phyloP scores from a whole-genome alignment of 257 asterid species.

The Solanum bukasovii region DNA sequence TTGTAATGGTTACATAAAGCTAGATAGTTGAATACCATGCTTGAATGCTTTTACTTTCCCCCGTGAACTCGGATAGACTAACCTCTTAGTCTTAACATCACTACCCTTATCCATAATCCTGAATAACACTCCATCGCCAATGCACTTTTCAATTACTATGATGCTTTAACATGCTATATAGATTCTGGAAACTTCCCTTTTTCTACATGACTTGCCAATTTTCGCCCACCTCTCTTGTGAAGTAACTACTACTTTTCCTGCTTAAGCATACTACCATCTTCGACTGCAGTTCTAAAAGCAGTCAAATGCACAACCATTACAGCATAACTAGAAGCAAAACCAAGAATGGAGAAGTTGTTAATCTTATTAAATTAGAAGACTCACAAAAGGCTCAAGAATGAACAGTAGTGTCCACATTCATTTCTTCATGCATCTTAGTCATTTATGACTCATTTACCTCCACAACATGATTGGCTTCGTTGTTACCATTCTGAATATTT shows the following conservation, averaged over 20 bases:
- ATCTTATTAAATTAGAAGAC: conserved; percentile 20
- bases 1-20: too few species aligned
- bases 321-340: conserved; percentile 9
- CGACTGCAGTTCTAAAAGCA: conserved; percentile 5
- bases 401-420: conserved; percentile 4
- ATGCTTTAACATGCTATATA: not conserved
- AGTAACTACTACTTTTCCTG: not conserved
- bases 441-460: too few species aligned
- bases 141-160: not conserved
- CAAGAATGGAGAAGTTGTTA: conserved; percentile 1
- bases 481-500: too few species aligned
- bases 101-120: not conserved
- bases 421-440: too few species aligned
- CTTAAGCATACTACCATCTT: not conserved
- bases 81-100: too few species aligned
- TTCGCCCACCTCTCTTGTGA: not conserved
- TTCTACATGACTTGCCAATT: not conserved
- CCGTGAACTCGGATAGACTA: too few species aligned
- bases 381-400: conserved; percentile 23
- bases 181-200: not conserved
- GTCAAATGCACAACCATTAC: conserved; percentile 15
- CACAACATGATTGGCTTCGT: too few species aligned
- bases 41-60: too few species aligned
- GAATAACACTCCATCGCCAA: not conserved
- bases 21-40: too few species aligned